Base-by-base conservation (phyloP, 352 stramenopile genomes). In the Phytophthora tubulina region DNA sequence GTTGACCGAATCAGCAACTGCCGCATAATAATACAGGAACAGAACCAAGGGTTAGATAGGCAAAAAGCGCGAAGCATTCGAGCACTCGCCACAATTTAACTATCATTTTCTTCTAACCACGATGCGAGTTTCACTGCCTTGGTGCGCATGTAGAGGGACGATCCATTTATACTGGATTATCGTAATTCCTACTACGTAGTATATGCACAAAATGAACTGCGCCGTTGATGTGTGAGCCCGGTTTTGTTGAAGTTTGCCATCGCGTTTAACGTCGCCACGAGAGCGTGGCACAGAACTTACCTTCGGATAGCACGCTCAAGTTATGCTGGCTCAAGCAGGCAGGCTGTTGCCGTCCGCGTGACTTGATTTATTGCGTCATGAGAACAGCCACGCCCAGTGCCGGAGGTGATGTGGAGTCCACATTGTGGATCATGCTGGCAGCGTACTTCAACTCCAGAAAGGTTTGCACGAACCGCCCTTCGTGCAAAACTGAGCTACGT, bases 351-450 rank as follows among this genome's bases (percentile, higher is more conserved):
- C 33, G 52, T 57, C 45, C 17, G 15, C 2, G 39, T 45, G 39
- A 66, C 63, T 71, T 71, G 63, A 71, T 71, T 71, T 59, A 66
- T 71, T 54, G 38, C 45, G 49, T n/a, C 44, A 58, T 46, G 54
- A 71, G 53, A 55, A 49, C 53, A 59, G 31, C 46, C 36, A 60
- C 31, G 10, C 33, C n/a, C 13, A 7, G 42, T 63, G 33, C 32
- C 13, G 21, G 21, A 27, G 21, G 21, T 27, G 21, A 27, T 27
- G 21, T 27, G 21, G 21, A 27, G 1, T 27, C 21, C 21, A 27
- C 21, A 27, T 27, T 27, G 21, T 27, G 21, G 21, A 27, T 27
- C 21, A 27, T 27, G 11, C 27, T 49, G 42, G 17, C 38, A 9
- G 33, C 45, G 30, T 48, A 39, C 60, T 66, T 66, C 58, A 68